phyloP scores from a whole-genome alignment of 192 early-diverging fungal species.

The Podila verticillata region DNA sequence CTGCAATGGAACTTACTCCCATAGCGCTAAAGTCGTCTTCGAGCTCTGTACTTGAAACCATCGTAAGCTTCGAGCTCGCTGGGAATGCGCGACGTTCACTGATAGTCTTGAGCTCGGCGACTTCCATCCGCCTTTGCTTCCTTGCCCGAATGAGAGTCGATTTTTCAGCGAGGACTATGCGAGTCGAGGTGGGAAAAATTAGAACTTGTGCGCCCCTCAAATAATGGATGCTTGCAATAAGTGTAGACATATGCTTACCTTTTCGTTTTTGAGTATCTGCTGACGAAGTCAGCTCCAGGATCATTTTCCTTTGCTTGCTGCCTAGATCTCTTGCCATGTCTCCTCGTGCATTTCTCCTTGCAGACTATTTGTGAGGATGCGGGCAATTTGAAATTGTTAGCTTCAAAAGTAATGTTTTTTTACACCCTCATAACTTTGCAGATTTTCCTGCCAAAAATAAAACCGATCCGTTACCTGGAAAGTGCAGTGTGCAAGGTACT shows the following conservation, averaged over 20 bases:
- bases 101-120: constrained; percentile 51
- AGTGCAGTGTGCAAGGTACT: constrained; percentile 59
- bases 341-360: constrained; percentile 15
- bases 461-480: constrained; percentile 27
- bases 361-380: constrained; percentile 21
- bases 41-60: constrained; percentile 42
- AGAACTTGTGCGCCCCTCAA: neutral
- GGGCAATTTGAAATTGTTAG: neutral
- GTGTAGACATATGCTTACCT: constrained; percentile 6
- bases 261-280: constrained; percentile 27
- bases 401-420: neutral
- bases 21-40: constrained; percentile 56
- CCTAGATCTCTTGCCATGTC: constrained; percentile 19
- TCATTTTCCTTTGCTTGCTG: constrained; percentile 28
- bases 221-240: neutral
- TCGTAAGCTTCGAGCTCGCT: constrained; percentile 23
- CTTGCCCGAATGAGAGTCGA: constrained; percentile 46
- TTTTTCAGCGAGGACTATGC: constrained; percentile 40
- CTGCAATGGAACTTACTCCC: constrained; percentile 34
- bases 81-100: constrained; percentile 57
- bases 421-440: neutral
- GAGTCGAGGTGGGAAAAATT: neutral
- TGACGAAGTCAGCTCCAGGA: constrained; percentile 26
- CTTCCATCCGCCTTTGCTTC: constrained; percentile 44
- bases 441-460: no score